Base-by-base conservation (phyloP, 2,329 filamentous ascomycete species). In the Alternaria sp. region DNA sequence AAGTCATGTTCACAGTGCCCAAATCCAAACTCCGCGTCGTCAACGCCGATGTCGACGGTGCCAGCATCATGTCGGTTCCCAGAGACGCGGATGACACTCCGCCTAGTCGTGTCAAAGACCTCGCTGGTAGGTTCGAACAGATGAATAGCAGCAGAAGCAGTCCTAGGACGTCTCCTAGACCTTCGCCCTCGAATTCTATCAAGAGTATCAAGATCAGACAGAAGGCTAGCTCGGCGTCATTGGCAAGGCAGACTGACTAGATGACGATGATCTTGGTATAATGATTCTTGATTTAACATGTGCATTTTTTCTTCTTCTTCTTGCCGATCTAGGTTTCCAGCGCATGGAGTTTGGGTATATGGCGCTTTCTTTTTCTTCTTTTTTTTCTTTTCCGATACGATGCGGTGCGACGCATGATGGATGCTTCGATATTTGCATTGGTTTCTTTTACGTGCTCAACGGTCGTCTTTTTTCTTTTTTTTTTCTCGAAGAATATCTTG, bases 1-100 rank as follows among this genome's bases (percentile, higher is more conserved):
- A 82, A 54, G 79, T 84, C 72, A 95, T 96, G 86, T 98, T 97
- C 77, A 97, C 94, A 0, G 92, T 97, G 60, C 94, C 95, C 2
- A 92, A 90, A 75, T 90, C 94, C 77, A 87, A 88, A 67, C 79
- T 98, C 62, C 82, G 94, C 26, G 93, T 98, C n/a, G 94, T 97
- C 21, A 98, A 98, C 14, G 75, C 75, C 3, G 75, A 77, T 54
- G 54, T 72, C 0, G 74, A 77, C 33, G 62, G 69, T 1, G 66
- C 56, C 17, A 73, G 69, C 21, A 52, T 77, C 3, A 48, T 76
- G 10, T 73, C 65, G 23, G 37, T 74, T 5, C 64, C 67, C 0
- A 54, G 42, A 4, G 61, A 64, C 5, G 54, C 53, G 26, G 56
- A 62, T 2, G 64, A 65, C 11, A 39, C 58, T 5, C 65, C 68